Conservation (phyloP, 2,329 filamentous ascomycete species). For the Cladosporium sp. region DNA sequence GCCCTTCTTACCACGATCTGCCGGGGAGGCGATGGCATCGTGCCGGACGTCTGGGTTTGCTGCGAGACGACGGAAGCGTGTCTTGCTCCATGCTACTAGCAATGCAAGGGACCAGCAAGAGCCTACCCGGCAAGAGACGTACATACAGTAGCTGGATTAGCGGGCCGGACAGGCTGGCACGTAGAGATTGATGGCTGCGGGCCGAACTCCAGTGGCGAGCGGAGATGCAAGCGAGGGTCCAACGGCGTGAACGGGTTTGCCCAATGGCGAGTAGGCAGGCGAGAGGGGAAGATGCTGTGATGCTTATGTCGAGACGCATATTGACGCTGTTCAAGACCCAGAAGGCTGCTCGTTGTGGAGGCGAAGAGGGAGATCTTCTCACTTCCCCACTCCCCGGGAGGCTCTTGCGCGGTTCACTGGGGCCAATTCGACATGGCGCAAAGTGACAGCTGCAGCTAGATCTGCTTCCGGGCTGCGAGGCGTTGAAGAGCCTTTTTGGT, state of each 20-base stretch:
- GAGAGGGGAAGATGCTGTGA: background rate
- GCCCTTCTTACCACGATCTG: constrained; percentile 1
- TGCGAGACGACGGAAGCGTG: constrained; percentile 7
- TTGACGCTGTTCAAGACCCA: constrained; percentile 1
- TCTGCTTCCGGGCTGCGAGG: constrained; percentile 1
- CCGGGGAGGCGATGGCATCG: constrained; percentile 6
- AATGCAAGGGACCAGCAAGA: constrained; percentile 1
- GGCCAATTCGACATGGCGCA: background rate
- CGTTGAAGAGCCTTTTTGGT: background rate
- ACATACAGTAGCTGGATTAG: too few species aligned
- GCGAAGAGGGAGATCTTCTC: constrained; percentile 2
- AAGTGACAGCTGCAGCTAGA: constrained; percentile 5
- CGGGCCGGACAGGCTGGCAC: background rate
- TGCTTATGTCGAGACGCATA: constrained; percentile 9
- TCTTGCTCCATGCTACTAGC: constrained; percentile 3
- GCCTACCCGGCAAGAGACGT: constrained; percentile 2
- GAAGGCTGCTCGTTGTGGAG: background rate
- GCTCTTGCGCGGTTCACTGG: constrained; percentile 8
- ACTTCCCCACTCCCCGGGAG: constrained; percentile 5
- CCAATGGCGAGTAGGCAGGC: background rate
- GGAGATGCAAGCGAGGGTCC: background rate
- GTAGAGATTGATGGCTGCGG: background rate
- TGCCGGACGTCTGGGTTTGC: constrained; percentile 2
- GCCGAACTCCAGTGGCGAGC: background rate
- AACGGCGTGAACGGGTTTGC: constrained; percentile 5